Base-by-base conservation (phyloP, 2,329 filamentous ascomycete genomes). In the Aspergillus costaricaensis region DNA sequence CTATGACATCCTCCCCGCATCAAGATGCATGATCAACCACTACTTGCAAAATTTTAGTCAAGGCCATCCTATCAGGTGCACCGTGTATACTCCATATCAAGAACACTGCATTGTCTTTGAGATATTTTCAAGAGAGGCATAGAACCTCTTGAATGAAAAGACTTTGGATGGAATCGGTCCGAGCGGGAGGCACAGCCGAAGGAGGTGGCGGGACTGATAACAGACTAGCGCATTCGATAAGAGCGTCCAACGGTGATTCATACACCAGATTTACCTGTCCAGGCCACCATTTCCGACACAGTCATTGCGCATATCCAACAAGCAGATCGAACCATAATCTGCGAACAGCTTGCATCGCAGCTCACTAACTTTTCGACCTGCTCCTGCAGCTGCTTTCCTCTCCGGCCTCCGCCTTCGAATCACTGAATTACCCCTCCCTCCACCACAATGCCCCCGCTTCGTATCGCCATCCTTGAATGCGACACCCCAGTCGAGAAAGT, bases 391-490 rank as follows among this genome's bases (percentile, higher is more conserved):
- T 57, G 21, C 44, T 41, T 30, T 30, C 12, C 48, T 10, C 48
- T n/a, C 12, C 25, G 19, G 32, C 27, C 17, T 14, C 8, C 14
- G 5, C 23, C 47, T 36, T 56, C 21, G 23, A 39, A 51, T 12
- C 12, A 25, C 48, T 36, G 10, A n/a, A n/a, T 14, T n/a, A 17
- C 21, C 48, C 30, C 30, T 19, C 36, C 12, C 32, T 30, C 47
- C 25, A 3, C 19, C 44, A 65, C 52, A 43, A 79, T 79, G 76
- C 68, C 62, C 15, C 85, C 85, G 30, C 79, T 94, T 67, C 89
- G 91, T 58, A 89, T 97, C 76, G 92, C 93, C 50, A 85, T 98
- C 68, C 87, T 98, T 67, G 91, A 96, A 82, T 89, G 91, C 80
- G 94, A 96, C 77, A 90, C 86, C 1, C 92, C 92, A 1, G 81